Conservation (phyloP, 805 yeast genomes). For the Kockiozyma suomiensis region DNA sequence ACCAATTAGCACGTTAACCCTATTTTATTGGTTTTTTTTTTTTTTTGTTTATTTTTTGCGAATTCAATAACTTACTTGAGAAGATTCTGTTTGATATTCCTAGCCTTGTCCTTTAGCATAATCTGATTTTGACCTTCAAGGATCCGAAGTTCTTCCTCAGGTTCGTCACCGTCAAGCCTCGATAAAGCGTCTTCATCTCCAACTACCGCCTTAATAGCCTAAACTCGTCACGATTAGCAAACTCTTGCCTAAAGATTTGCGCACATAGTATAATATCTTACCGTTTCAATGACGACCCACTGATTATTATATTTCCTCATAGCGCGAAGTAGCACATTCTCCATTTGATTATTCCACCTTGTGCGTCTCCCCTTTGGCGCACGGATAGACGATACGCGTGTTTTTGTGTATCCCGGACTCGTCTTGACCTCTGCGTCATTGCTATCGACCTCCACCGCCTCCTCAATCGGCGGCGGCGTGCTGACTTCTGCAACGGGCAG, state of each 20-base stretch:
- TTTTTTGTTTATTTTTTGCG: too few relatives aligned
- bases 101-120: conserved; percentile 30
- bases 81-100: conserved; percentile 21
- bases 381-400: not conserved
- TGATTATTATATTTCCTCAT: conserved; percentile 1
- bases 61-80: conserved; percentile 16
- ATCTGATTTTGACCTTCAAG: conserved; percentile 25
- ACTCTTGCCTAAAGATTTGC: too few relatives aligned
- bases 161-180: not conserved
- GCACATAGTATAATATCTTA: too few relatives aligned
- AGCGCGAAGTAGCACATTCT: conserved; percentile 12
- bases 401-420: not conserved
- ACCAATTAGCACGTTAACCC: too few relatives aligned
- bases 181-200: too few relatives aligned
- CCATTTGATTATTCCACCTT: conserved; percentile 25
- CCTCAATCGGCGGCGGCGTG: not conserved
- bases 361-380: conserved; percentile 1
- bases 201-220: conserved; percentile 5
- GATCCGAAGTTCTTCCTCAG: not conserved
- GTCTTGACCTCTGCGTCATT: not conserved
- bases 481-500: not conserved
- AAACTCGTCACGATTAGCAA: not conserved
- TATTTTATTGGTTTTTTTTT: too few relatives aligned
- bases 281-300: conserved; percentile 18
- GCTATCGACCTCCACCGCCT: not conserved